Conservation (phyloP, 163 green algal genomes). For the Chloroidium sp. region DNA sequence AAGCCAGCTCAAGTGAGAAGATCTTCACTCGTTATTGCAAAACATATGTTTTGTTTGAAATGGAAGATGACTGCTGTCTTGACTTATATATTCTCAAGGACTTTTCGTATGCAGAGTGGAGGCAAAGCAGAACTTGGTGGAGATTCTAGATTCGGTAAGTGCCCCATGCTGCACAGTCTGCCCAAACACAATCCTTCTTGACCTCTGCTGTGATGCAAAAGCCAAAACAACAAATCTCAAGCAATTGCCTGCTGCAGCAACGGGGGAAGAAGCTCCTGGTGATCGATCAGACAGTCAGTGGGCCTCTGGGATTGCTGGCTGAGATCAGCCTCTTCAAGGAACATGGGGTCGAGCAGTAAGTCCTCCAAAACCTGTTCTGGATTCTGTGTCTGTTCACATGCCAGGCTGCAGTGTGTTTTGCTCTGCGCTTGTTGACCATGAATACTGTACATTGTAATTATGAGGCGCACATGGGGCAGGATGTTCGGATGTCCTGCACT, state of each 20-base stretch:
- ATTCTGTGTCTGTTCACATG: too few species aligned
- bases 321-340: slow-evolving; percentile 55
- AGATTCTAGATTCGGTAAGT: slow-evolving; percentile 21
- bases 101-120: slow-evolving; percentile 13
- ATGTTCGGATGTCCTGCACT: not conserved
- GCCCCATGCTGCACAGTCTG: not conserved
- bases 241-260: slow-evolving; percentile 24
- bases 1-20: slow-evolving; percentile 9
- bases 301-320: slow-evolving; percentile 56
- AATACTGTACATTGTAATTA: too few species aligned
- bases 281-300: slow-evolving; percentile 54
- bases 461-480: too few species aligned
- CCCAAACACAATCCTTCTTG: not conserved
- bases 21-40: not conserved
- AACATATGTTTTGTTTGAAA: not conserved
- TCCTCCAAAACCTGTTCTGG: not conserved
- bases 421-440: too few species aligned
- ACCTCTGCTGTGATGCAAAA: not conserved
- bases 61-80: not conserved
- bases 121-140: slow-evolving; percentile 10
- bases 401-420: too few species aligned
- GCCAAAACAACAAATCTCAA: not conserved
- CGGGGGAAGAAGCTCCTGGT: slow-evolving; percentile 69
- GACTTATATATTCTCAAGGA: not conserved
- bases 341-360: slow-evolving; percentile 66